A percentile compares a stretch with the other conserved stretches of the same genome.
Evolutionary conservation across 139 green algal species (phyloP).

Genomic region (Trebouxia sp.): DNA sequence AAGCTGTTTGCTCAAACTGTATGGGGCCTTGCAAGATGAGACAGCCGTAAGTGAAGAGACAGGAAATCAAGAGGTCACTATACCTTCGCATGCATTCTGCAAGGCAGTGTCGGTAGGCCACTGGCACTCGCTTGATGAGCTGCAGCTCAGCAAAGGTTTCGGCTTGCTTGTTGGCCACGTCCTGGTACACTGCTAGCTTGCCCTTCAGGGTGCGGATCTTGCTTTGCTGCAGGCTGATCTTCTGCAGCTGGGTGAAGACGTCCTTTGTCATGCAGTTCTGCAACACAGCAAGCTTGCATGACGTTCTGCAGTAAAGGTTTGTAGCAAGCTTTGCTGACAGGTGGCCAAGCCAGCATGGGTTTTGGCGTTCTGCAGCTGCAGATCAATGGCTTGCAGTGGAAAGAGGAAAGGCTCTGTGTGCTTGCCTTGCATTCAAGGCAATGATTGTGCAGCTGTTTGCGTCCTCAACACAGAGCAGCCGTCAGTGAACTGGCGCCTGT

Average conservation of each 20-base stretch:
- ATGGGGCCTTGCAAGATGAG: neutral
- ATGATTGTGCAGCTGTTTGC: neutral
- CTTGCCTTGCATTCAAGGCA: neutral
- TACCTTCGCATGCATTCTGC: constrained; percentile 78
- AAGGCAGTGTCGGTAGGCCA: constrained; percentile 80
- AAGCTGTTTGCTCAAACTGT: neutral
- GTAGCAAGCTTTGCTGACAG: neutral
- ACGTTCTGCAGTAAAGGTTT: too few relatives aligned
- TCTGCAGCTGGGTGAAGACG: constrained; percentile 78
- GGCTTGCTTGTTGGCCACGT: constrained; percentile 54
- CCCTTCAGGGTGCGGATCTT: constrained; percentile 69
- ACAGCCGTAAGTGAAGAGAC: neutral
- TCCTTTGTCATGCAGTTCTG: constrained; percentile 76
- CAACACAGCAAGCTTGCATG: neutral
- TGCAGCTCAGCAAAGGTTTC: constrained; percentile 71
- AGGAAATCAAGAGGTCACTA: neutral
- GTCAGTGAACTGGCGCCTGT: too few relatives aligned
- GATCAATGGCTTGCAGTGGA: too few relatives aligned
- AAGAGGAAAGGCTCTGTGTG: too few relatives aligned
- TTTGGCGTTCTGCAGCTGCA: too few relatives aligned
- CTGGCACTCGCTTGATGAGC: constrained; percentile 61
- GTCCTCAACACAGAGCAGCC: too few relatives aligned
- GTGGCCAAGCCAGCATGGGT: neutral
- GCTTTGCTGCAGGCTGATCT: constrained; percentile 76
- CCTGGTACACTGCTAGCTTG: constrained; percentile 74